Conservation (phyloP, 2,329 filamentous ascomycete species). For the Exserohilum turcica region DNA sequence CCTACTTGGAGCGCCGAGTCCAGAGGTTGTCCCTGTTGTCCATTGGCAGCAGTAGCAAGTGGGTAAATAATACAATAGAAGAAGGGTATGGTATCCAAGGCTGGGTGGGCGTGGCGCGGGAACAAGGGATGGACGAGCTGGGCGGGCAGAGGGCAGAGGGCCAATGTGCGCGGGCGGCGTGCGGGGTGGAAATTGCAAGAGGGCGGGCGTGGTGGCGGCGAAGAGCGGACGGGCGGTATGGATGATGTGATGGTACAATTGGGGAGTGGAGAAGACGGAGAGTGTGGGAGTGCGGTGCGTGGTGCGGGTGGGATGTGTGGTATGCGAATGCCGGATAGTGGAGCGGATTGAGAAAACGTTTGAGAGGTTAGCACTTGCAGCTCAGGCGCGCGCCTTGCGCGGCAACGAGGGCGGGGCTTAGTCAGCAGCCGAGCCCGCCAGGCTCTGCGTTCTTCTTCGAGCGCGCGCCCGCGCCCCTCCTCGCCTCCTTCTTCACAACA, state of each 20-base stretch:
- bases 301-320: constrained; percentile 26
- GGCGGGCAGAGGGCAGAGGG: constrained; percentile 37
- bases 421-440: constrained; percentile 19
- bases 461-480: constrained; percentile 10
- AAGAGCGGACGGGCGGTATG: constrained; percentile 2
- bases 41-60: constrained; percentile 39
- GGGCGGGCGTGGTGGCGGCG: constrained; percentile 9
- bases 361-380: constrained; percentile 33
- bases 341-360: constrained; percentile 35
- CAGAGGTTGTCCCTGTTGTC: constrained; percentile 61
- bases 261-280: constrained; percentile 5
- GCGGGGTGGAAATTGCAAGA: constrained; percentile 12
- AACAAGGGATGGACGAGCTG: constrained; percentile 37
- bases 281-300: constrained; percentile 13
- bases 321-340: constrained; percentile 27
- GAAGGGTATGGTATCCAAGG: constrained; percentile 27
- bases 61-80: constrained; percentile 11
- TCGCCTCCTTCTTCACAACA: constrained; percentile 45
- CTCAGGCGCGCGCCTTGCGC: constrained; percentile 29
- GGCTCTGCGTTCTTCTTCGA: constrained; percentile 28
- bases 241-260: constrained; percentile 9
- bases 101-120: constrained; percentile 45
- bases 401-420: constrained; percentile 19
- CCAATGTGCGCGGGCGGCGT: constrained; percentile 16
- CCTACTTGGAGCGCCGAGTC: constrained; percentile 84